phyloP scores from a whole-genome alignment of 2,329 filamentous ascomycete species.

The Aspergillus eucalypticola region DNA sequence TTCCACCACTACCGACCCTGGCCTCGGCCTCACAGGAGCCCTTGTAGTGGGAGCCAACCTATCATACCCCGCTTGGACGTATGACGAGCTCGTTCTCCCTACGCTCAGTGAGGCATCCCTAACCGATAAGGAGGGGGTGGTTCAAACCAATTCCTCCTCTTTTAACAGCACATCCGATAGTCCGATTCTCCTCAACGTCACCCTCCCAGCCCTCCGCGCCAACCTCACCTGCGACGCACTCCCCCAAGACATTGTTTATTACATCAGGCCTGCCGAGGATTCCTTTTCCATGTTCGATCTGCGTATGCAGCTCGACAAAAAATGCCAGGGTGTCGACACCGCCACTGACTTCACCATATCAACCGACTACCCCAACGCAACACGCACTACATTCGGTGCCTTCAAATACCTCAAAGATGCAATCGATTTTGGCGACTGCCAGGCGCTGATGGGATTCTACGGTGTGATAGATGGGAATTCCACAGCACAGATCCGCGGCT shows the following conservation, averaged over 20 bases:
- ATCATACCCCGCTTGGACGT: constrained; percentile 36
- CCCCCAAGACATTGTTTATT: not conserved
- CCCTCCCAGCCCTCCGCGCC: constrained; percentile 4
- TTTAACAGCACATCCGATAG: not conserved
- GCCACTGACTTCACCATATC: not conserved
- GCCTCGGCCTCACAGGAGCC: constrained; percentile 25
- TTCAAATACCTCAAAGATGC: not conserved
- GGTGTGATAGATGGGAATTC: constrained; percentile 13
- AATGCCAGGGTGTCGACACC: not conserved
- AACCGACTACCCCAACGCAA: not conserved
- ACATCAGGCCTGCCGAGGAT: fast-evolving
- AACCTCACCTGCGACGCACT: not conserved
- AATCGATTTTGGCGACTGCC: not conserved
- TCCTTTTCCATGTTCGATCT: not conserved
- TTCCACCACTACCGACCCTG: constrained; percentile 20
- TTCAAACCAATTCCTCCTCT: not conserved
- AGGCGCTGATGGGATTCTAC: constrained; percentile 7
- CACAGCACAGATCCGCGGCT: constrained; percentile 14
- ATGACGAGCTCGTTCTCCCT: constrained; percentile 31
- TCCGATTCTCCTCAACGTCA: not conserved
- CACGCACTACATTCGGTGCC: not conserved
- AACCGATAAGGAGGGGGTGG: constrained; percentile 13
- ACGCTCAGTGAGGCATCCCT: constrained; percentile 14
- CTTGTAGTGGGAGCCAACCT: constrained; percentile 30
- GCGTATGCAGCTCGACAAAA: not conserved